phyloP scores from a whole-genome alignment of 139 green algal genomes.

The Chlamydomonas schloesseri region DNA sequence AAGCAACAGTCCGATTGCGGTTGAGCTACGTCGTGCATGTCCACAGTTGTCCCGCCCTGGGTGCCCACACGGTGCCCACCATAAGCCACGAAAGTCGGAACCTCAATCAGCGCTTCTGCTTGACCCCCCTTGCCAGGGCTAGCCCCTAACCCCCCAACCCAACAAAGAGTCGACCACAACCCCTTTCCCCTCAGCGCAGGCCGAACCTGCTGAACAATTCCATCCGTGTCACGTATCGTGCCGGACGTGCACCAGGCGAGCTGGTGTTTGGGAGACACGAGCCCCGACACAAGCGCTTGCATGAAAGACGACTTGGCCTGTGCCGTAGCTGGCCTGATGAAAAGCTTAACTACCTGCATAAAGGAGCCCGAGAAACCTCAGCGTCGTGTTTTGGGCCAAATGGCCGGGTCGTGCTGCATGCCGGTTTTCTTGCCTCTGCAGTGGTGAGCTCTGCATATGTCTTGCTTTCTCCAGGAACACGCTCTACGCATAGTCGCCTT shows the following conservation, averaged over 20 bases:
- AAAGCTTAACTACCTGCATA: background rate
- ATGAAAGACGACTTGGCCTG: background rate
- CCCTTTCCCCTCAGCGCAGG: background rate
- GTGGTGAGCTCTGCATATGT: background rate
- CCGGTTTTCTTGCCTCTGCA: background rate
- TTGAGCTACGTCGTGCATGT: no score
- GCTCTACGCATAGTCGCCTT: background rate
- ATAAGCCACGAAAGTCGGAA: no score
- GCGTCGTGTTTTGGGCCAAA: background rate
- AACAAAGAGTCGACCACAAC: no score
- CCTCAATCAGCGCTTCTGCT: no score
- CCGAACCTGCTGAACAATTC: background rate
- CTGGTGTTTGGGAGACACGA: background rate
- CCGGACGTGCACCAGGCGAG: background rate
- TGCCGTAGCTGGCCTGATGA: no score
- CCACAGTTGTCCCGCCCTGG: no score
- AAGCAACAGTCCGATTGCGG: background rate
- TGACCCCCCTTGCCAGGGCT: no score
- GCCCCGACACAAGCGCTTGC: background rate
- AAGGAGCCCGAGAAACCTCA: no score
- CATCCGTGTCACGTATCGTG: background rate
- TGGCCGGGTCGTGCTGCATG: no score
- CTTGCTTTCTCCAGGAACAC: background rate
- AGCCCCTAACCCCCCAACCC: no score
- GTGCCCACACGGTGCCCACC: no score